Evolutionary conservation across 805 yeast species (phyloP), one percentile per base, ranked within the genome.

Genomic region (Hyphopichia homilentoma): DNA sequence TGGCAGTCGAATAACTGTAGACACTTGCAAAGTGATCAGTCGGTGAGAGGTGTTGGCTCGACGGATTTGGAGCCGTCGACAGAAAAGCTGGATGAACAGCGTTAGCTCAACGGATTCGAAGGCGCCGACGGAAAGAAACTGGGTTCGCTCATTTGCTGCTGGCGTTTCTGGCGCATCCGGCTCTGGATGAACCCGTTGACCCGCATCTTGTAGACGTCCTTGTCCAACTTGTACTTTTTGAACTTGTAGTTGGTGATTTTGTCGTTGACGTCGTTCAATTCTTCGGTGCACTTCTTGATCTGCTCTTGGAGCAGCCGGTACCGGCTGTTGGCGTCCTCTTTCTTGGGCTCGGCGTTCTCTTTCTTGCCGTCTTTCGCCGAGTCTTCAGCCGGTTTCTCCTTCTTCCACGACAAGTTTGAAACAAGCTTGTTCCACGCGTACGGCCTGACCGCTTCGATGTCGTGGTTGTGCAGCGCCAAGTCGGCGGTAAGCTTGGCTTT

Each of bases 161-260:
- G 45, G 18, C 56, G 40, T 36, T 54, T 54, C 25, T 47, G 52
- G 32, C 52, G 54, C 29, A 46, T 45, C 33, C 50, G 46, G 25
- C 54, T 61, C 37, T 70, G 69, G 23, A 51, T 46, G 33, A 55
- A 52, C 25, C 50, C 51, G 26, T 60, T 52, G 16, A 72, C 43
- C 35, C 81, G 47, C 21, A 57, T 50, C 35, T 52, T 61, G 45
- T 66, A 73, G 24, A 75, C 62, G 19, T 57, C 62, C 11, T 50
- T 38, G 44, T 70, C 64, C 30, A 75, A 52, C 22, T 47, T 54
- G 44, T 55, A 74, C 22, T 57, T 50, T 34, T 57, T 65, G 44
- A 68, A 67, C 31, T 47, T 42, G 39, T 40, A 66, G 15, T 44
- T 47, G 12, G 50, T 47, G 16, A 68, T 56, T 3, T 39, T 20